Evolutionary conservation across 1,139 yeast genomes (phyloP).

Genomic region (Taphrina betulina): DNA sequence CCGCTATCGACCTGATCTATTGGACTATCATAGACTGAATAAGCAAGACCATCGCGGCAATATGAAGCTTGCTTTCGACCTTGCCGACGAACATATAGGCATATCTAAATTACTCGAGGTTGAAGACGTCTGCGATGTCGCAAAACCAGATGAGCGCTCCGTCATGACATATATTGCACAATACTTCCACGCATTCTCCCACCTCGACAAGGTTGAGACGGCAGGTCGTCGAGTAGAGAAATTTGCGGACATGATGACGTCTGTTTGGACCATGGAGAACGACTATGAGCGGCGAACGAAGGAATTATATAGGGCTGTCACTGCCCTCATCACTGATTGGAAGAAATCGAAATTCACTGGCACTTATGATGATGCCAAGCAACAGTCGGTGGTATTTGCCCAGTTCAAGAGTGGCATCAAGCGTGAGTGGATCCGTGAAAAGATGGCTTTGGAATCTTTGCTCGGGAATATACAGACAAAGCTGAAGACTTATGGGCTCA

Average conservation of each 20-base stretch:
- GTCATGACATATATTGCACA: constrained; percentile 65
- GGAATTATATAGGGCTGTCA: constrained; percentile 42
- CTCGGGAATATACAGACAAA: constrained; percentile 48
- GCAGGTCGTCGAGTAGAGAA: constrained; percentile 48
- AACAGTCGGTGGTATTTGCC: constrained; percentile 42
- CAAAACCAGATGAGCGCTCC: constrained; percentile 63
- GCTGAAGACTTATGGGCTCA: constrained; percentile 46
- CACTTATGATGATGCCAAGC: constrained; percentile 44
- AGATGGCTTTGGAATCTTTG: constrained; percentile 46
- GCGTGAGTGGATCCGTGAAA: constrained; percentile 48
- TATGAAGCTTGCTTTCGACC: constrained; percentile 46
- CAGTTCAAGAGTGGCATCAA: constrained; percentile 44
- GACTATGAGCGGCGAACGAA: constrained; percentile 45
- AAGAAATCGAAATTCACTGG: constrained; percentile 41
- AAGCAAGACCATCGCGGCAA: constrained; percentile 43
- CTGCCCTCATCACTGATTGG: constrained; percentile 38
- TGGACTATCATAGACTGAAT: constrained; percentile 47
- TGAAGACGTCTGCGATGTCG: constrained; percentile 55
- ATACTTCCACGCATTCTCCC: constrained; percentile 59
- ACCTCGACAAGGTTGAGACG: constrained; percentile 45
- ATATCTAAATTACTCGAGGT: constrained; percentile 60
- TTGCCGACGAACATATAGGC: constrained; percentile 51
- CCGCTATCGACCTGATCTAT: constrained; percentile 50
- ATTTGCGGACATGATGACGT: constrained; percentile 46
- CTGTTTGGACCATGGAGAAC: constrained; percentile 45